Conservation (phyloP, 306 rosid species). For the Trifolium fragiferum region DNA sequence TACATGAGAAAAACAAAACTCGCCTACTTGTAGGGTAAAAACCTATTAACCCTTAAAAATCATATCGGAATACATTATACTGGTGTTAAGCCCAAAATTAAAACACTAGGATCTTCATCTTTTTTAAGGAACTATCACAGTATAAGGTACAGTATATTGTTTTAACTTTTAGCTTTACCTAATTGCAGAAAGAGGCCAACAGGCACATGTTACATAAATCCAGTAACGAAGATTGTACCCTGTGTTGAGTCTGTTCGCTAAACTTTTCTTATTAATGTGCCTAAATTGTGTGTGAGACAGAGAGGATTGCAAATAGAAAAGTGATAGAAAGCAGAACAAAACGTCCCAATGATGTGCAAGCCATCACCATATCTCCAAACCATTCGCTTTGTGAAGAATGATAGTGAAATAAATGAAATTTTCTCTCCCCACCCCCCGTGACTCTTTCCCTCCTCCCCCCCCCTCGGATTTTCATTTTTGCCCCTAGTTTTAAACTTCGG, state of each 20-base stretch:
- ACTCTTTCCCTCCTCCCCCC: too few relatives aligned
- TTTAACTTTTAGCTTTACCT: neutral
- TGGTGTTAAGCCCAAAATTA: neutral
- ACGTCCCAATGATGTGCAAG: too few relatives aligned
- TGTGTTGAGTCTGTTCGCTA: neutral
- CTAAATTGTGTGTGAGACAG: neutral
- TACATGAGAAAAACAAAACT: too few relatives aligned
- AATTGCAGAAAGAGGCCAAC: neutral
- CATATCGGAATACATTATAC: too few relatives aligned
- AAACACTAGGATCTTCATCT: neutral
- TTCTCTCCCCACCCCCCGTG: too few relatives aligned
- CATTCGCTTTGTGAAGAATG: too few relatives aligned
- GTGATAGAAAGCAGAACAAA: too few relatives aligned
- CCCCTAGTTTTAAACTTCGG: too few relatives aligned
- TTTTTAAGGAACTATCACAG: neutral
- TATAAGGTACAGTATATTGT: neutral
- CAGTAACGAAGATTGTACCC: constrained; percentile 5
- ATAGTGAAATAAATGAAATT: neutral
- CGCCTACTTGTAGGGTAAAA: too few relatives aligned
- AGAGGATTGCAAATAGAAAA: neutral
- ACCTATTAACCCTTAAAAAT: too few relatives aligned
- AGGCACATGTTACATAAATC: neutral
- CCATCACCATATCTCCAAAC: too few relatives aligned
- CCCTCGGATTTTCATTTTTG: too few relatives aligned
- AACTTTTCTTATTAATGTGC: neutral